A percentile compares a stretch with the other conserved stretches of the same genome.
phyloP scores from a whole-genome alignment of 495 filamentous ascomycete genomes.

The Monascus purpureus region DNA sequence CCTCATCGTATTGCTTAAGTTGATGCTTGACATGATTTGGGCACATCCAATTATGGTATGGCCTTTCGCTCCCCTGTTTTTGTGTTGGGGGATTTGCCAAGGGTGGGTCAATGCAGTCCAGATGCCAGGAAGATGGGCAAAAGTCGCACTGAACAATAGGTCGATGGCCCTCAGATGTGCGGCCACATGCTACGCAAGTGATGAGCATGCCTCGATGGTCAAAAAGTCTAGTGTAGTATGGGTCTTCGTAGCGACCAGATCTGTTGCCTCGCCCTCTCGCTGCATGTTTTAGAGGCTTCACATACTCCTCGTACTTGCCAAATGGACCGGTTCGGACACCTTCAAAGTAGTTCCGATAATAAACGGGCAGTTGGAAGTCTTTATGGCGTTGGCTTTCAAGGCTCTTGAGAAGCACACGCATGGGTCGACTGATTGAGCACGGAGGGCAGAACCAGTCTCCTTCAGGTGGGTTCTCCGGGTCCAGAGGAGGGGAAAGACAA shows the following conservation, averaged over 20 bases:
- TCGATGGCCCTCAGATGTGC: conserved; percentile 37
- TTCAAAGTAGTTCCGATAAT: conserved; percentile 58
- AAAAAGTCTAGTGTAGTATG: conserved; percentile 39
- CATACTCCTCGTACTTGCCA: conserved; percentile 64
- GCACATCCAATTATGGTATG: conserved; percentile 67
- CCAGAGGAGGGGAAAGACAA: conserved; percentile 69
- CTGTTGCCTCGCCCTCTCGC: conserved; percentile 8
- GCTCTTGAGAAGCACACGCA: conserved; percentile 42
- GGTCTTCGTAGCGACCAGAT: conserved; percentile 17
- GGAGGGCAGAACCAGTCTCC: conserved; percentile 75
- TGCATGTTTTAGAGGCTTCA: conserved; percentile 15
- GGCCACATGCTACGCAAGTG: conserved; percentile 57
- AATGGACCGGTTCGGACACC: conserved; percentile 56
- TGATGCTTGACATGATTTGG: conserved; percentile 68
- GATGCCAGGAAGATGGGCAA: conserved; percentile 70
- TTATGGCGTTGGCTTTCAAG: conserved; percentile 52
- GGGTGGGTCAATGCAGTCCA: conserved; percentile 84
- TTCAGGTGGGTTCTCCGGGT: conserved; percentile 45
- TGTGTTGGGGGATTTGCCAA: conserved; percentile 57
- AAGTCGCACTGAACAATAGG: conserved; percentile 70
- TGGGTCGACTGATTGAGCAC: conserved; percentile 44
- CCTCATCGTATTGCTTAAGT: conserved; percentile 36
- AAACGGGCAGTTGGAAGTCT: conserved; percentile 56
- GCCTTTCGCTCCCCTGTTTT: conserved; percentile 20
- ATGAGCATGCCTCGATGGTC: conserved; percentile 54